Conservation (phyloP, 2,329 filamentous ascomycete genomes). For the Dichotomopilus funicola region DNA sequence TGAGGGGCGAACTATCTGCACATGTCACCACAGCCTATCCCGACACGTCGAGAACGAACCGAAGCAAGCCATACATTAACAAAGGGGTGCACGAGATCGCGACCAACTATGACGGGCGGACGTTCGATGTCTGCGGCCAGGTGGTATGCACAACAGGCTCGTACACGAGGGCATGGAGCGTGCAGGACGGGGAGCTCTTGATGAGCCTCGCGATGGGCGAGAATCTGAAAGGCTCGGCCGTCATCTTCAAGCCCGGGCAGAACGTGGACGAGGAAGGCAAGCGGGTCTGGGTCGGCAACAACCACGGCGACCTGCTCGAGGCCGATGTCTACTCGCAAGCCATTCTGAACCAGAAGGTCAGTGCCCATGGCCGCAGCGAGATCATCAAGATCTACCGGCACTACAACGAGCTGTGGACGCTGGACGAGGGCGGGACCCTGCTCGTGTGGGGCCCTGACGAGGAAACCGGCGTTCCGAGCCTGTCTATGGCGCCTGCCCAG, state of each 20-base stretch:
- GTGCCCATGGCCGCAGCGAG: slow-evolving; percentile 70
- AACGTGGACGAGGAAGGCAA: slow-evolving; percentile 75
- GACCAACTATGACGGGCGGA: slow-evolving; percentile 79
- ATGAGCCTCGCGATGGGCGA: slow-evolving; percentile 81
- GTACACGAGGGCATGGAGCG: slow-evolving; percentile 81
- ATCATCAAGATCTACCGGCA: slow-evolving; percentile 81
- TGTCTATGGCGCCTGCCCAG: slow-evolving; percentile 64
- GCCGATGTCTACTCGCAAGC: slow-evolving; percentile 71
- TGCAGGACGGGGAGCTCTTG: slow-evolving; percentile 72
- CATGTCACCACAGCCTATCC: slow-evolving; percentile 58
- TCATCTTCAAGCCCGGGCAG: slow-evolving; percentile 77
- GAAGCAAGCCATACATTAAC: slow-evolving; percentile 70
- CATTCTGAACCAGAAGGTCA: slow-evolving; percentile 60
- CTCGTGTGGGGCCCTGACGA: slow-evolving; percentile 78
- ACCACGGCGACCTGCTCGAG: slow-evolving; percentile 80
- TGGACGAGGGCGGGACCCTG: slow-evolving; percentile 83
- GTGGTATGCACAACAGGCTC: slow-evolving; percentile 81
- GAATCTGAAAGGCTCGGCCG: slow-evolving; percentile 70
- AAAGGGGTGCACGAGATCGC: slow-evolving; percentile 68
- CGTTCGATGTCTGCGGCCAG: slow-evolving; percentile 83
- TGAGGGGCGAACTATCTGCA: slow-evolving; percentile 34
- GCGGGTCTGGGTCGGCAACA: slow-evolving; percentile 84
- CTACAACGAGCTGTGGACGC: slow-evolving; percentile 84
- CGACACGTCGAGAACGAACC: slow-evolving; percentile 76
- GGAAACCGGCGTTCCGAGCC: slow-evolving; percentile 59